Evolutionary conservation across 192 early-diverging fungal species (phyloP).

Genomic region (Podila minutissima): DNA sequence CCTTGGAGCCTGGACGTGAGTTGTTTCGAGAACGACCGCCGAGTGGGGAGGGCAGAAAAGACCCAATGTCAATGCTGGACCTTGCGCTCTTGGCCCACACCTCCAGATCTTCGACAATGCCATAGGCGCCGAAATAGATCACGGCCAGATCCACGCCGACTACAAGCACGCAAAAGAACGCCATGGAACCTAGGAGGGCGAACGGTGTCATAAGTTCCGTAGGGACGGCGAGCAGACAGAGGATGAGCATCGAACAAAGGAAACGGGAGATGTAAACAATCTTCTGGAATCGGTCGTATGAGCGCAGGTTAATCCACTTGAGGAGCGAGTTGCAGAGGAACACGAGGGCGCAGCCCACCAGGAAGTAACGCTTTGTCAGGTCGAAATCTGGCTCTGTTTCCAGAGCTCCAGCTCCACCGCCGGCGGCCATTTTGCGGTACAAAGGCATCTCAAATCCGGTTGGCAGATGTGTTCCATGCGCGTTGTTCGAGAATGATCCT

Average conservation of each 20-base stretch:
- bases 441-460: slow-evolving; percentile 27
- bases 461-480: background rate
- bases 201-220: slow-evolving; percentile 31
- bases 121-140: slow-evolving; percentile 44
- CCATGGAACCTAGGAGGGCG: slow-evolving; percentile 27
- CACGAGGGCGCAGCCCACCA: slow-evolving; percentile 29
- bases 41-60: slow-evolving; percentile 26
- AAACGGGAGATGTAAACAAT: slow-evolving; percentile 36
- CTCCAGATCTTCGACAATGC: slow-evolving; percentile 34
- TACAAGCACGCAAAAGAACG: slow-evolving; percentile 22
- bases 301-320: slow-evolving; percentile 45
- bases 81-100: slow-evolving; percentile 36
- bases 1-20: slow-evolving; percentile 7
- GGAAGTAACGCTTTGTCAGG: slow-evolving; percentile 36
- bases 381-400: slow-evolving; percentile 12
- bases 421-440: background rate
- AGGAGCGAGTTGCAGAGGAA: slow-evolving; percentile 37
- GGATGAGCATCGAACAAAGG: slow-evolving; percentile 21
- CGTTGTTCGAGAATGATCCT: background rate
- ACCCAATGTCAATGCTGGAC: slow-evolving; percentile 33
- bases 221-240: slow-evolving; percentile 28
- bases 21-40: slow-evolving; percentile 14
- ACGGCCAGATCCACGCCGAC: slow-evolving; percentile 36
- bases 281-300: slow-evolving; percentile 36
- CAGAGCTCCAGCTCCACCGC: background rate